These are phyloP conservation scores for Tanacetum coccineum DNA, from an alignment of 129 eudicot species.

Conservation along the genomic window DNA sequence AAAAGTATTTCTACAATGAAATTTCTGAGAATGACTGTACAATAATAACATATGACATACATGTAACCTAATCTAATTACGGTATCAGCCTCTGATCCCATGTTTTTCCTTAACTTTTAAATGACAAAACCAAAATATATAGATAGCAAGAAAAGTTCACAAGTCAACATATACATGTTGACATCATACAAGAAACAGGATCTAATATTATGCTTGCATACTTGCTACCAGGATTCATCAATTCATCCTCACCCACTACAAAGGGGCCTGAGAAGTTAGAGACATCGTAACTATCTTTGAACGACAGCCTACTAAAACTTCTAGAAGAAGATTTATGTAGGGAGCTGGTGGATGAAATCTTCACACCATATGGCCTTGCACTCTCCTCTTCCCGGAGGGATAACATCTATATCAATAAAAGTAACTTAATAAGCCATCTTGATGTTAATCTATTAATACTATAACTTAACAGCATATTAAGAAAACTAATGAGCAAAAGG, in stretches of 20 bases:
- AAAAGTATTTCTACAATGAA: too few relatives aligned
- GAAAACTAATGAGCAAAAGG: constrained; percentile 3
- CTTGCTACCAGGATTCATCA: constrained; percentile 71
- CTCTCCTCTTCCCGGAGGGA: constrained; percentile 53
- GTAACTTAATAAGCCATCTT: constrained; percentile 4
- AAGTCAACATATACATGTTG: constrained; percentile 10
- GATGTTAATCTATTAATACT: constrained; percentile 6
- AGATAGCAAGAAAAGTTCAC: constrained; percentile 18
- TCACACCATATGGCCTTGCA: constrained; percentile 44
- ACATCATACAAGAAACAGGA: constrained; percentile 12
- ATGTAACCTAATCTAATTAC: too few relatives aligned
- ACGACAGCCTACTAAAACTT: constrained; percentile 70
- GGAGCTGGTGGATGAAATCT: constrained; percentile 56
- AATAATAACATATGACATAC: too few relatives aligned
- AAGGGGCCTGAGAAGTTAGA: constrained; percentile 82
- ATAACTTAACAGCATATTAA: not conserved
- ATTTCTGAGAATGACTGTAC: too few relatives aligned
- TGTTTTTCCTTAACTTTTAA: not conserved
- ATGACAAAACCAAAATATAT: not conserved
- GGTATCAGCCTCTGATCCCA: too few relatives aligned
- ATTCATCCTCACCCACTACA: constrained; percentile 79
- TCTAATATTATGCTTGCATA: constrained; percentile 28
- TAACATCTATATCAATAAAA: constrained; percentile 39
- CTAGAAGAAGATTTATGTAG: constrained; percentile 59
- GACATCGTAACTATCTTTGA: constrained; percentile 71